phyloP scores from a whole-genome alignment of 2,329 filamentous ascomycete genomes.

The Pseudogymnoascus sp. region DNA sequence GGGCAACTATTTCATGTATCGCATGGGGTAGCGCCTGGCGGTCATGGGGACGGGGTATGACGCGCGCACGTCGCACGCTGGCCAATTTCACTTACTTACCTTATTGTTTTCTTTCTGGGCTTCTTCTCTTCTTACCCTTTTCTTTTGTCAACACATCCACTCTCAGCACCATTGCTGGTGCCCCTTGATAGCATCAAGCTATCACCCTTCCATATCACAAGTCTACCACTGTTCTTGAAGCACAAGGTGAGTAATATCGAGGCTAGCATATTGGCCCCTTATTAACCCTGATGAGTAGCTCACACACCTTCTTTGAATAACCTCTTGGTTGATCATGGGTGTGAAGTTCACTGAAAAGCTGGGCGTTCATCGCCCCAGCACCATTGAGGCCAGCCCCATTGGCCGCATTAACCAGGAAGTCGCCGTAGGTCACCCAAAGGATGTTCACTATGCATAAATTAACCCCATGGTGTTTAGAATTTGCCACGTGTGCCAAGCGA shows the following conservation, averaged over 20 bases:
- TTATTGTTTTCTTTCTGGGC: not conserved
- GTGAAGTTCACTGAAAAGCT: not conserved
- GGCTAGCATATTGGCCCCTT: not conserved
- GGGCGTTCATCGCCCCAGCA: too few species aligned
- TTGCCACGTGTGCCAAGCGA: not conserved
- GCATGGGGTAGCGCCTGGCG: not conserved
- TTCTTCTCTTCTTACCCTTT: not conserved
- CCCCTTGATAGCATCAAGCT: not conserved
- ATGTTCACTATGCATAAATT: not conserved
- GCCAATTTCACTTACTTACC: not conserved
- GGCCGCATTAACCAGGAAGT: not conserved
- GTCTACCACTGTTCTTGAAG: not conserved
- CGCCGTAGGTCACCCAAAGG: not conserved
- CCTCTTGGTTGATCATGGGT: not conserved
- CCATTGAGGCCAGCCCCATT: too few species aligned
- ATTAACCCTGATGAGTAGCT: not conserved
- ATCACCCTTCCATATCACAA: not conserved
- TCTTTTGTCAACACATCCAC: not conserved
- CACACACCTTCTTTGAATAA: not conserved
- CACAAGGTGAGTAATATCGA: not conserved
- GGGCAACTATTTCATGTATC: not conserved
- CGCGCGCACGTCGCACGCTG: constrained; percentile 4
- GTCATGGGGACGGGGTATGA: constrained; percentile 4
- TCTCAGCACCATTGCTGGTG: not conserved
- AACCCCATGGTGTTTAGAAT: not conserved